Conservation (phyloP, 805 yeast species). For the Yarrowia keelungensis region DNA sequence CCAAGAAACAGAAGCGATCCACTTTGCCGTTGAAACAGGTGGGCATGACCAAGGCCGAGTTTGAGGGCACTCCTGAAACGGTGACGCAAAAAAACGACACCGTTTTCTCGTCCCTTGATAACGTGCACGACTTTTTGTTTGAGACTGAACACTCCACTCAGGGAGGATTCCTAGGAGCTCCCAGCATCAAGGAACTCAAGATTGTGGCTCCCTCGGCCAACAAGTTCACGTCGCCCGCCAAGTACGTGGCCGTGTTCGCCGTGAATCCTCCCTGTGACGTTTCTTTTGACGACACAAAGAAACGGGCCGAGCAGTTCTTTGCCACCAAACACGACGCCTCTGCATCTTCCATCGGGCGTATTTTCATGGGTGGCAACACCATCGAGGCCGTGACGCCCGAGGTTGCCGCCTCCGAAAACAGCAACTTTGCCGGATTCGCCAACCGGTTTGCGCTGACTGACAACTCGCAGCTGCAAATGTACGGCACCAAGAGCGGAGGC, state of each 20-base stretch:
- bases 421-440: conserved; percentile 25
- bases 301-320: conserved; percentile 18
- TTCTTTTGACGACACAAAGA: conserved; percentile 5
- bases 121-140: conserved; percentile 16
- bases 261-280: conserved; percentile 16
- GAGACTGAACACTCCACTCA: conserved; percentile 4
- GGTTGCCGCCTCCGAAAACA: background rate
- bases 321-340: conserved; percentile 21
- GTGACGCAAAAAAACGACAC: conserved; percentile 23
- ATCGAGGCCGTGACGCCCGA: conserved; percentile 16
- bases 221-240: conserved; percentile 35
- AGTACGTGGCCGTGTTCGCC: conserved; percentile 28
- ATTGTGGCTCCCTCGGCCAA: conserved; percentile 5
- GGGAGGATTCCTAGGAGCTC: conserved; percentile 22
- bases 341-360: conserved; percentile 27
- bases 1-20: conserved; percentile 14
- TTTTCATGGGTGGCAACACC: conserved; percentile 26
- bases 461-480: conserved; percentile 33
- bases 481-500: conserved; percentile 32
- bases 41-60: conserved; percentile 23
- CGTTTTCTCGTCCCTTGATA: conserved; percentile 24
- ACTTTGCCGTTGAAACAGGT: conserved; percentile 16
- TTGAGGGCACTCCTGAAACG: conserved; percentile 8
- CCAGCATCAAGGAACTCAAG: conserved; percentile 27
- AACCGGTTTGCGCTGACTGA: conserved; percentile 13